Evolutionary conservation across 1,139 yeast species (phyloP).

Genomic region (Schwanniomyces etchellsii): DNA sequence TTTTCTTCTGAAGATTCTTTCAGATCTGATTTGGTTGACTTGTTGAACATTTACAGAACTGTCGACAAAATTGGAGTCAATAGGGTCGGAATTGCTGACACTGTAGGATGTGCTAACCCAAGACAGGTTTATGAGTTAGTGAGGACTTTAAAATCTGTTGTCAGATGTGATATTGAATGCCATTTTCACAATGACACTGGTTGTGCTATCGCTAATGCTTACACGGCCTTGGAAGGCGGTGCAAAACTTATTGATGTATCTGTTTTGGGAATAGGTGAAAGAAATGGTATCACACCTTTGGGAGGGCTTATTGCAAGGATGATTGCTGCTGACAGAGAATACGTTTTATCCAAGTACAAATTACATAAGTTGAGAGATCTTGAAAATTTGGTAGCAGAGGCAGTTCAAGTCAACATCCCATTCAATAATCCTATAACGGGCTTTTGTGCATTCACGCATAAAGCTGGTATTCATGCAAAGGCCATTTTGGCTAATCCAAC

Average conservation of each 20-base stretch:
- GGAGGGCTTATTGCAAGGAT: constrained; percentile 61
- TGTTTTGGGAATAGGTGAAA: constrained; percentile 90
- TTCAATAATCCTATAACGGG: constrained; percentile 60
- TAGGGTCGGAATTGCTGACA: constrained; percentile 58
- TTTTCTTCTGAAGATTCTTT: constrained; percentile 55
- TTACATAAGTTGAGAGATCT: constrained; percentile 49
- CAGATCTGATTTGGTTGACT: constrained; percentile 53
- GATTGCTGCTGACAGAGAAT: constrained; percentile 56
- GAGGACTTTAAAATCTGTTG: constrained; percentile 52
- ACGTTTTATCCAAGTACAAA: constrained; percentile 52
- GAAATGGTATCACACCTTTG: constrained; percentile 56
- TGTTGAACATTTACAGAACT: constrained; percentile 50
- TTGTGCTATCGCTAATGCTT: constrained; percentile 58
- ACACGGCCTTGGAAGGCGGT: constrained; percentile 59
- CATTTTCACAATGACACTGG: constrained; percentile 62
- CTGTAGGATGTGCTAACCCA: constrained; percentile 59
- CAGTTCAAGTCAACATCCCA: constrained; percentile 53
- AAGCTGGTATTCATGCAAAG: constrained; percentile 59
- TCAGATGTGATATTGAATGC: constrained; percentile 52
- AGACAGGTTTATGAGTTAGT: constrained; percentile 56
- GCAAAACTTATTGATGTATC: constrained; percentile 87
- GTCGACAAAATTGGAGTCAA: constrained; percentile 56
- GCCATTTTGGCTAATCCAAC: constrained; percentile 58
- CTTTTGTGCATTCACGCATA: constrained; percentile 58
- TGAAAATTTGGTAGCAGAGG: constrained; percentile 54